These are phyloP conservation scores for Ceratobasidium sp. DNA, from an alignment of 1,284 basidiomycete species.

Conservation along the genomic window DNA sequence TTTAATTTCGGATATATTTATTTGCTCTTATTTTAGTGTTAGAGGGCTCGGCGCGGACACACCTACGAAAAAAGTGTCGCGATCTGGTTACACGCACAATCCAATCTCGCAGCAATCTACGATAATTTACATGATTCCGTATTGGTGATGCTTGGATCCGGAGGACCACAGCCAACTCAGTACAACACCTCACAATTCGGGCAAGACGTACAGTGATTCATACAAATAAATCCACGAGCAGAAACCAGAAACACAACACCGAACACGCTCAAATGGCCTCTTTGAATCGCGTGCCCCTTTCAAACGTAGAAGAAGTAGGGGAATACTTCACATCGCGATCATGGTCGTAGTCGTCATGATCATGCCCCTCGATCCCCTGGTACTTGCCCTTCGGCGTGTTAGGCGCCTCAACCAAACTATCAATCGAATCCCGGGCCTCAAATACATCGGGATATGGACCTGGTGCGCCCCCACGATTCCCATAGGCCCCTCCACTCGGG, in stretches of 20 bases:
- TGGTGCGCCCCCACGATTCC: slow-evolving; percentile 35
- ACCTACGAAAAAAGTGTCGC: not conserved
- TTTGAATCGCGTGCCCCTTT: slow-evolving; percentile 11
- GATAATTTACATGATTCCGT: not conserved
- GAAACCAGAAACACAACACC: not conserved
- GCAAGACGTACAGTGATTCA: not conserved
- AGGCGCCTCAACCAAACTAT: slow-evolving; percentile 46
- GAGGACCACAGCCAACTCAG: not conserved
- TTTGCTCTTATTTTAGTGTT: not conserved
- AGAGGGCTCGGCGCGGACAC: not conserved
- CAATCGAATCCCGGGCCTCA: slow-evolving; percentile 44
- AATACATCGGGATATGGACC: slow-evolving; percentile 47
- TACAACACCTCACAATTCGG: not conserved
- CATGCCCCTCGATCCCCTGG: slow-evolving; percentile 25
- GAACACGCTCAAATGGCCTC: slow-evolving; percentile 7
- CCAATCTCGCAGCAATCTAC: not conserved
- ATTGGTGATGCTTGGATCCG: not conserved
- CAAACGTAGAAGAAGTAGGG: slow-evolving; percentile 22
- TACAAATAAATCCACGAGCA: not conserved
- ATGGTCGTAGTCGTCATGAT: slow-evolving; percentile 25
- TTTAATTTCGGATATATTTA: not conserved
- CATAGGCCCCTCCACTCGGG: slow-evolving; percentile 34
- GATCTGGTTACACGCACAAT: not conserved
- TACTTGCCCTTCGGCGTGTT: slow-evolving; percentile 22
- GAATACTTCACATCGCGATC: slow-evolving; percentile 27